Evolutionary conservation across 1,284 basidiomycete species (phyloP).

Genomic region (Cutaneotrichosporon sp.): DNA sequence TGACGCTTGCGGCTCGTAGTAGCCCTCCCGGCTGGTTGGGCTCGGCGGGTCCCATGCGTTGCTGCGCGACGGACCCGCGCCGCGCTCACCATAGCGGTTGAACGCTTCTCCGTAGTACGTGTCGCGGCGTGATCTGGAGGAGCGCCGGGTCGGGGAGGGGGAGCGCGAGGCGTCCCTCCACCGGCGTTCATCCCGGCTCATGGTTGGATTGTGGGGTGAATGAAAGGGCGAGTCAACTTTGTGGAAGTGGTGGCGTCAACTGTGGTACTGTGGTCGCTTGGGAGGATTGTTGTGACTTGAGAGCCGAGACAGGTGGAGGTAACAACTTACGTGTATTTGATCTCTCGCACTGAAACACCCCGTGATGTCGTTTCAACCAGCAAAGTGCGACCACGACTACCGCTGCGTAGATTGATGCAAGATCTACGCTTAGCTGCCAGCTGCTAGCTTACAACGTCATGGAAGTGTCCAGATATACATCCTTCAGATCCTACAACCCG

Average conservation of each 20-base stretch:
- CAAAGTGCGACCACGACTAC: too few relatives aligned
- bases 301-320: too few relatives aligned
- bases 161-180: neutral
- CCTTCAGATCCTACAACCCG: slow-evolving; percentile 1
- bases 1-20: too few relatives aligned
- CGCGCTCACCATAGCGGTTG: neutral
- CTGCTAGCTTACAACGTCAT: too few relatives aligned
- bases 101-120: too few relatives aligned
- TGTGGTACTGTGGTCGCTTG: neutral
- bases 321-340: too few relatives aligned
- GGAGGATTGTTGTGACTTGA: neutral
- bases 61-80: neutral
- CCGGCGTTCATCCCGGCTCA: slow-evolving; percentile 1
- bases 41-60: neutral
- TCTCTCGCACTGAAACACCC: too few relatives aligned
- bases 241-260: neutral
- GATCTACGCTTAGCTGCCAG: too few relatives aligned
- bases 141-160: neutral
- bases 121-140: neutral
- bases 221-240: neutral
- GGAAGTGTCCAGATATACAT: neutral
- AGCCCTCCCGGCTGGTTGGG: neutral
- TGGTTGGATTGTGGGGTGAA: neutral
- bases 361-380: too few relatives aligned
- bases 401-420: too few relatives aligned